These are phyloP conservation scores for Moricandia moricandioides DNA, from an alignment of 345 rosid species.

Conservation along the genomic window DNA sequence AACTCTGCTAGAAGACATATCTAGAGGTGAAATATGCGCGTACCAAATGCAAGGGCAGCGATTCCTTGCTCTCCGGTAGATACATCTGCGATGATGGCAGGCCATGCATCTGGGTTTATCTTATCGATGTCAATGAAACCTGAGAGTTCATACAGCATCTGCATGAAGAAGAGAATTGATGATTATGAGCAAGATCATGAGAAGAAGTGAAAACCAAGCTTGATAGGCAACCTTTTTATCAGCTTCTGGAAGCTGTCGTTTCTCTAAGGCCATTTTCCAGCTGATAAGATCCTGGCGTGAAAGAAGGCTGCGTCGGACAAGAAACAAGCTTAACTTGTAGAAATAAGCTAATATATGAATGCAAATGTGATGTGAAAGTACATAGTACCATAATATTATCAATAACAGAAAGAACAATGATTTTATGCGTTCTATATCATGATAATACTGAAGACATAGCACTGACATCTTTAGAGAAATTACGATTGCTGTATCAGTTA, in stretches of 20 bases:
- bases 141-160: constrained; percentile 68
- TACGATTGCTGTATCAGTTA: neutral
- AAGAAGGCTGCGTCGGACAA: constrained; percentile 56
- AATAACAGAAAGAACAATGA: neutral
- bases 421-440: neutral
- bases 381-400: constrained; percentile 1
- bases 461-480: neutral
- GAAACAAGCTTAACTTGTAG: constrained; percentile 11
- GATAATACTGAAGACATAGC: neutral
- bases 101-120: constrained; percentile 90
- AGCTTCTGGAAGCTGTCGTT: constrained; percentile 83
- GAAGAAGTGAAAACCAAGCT: neutral
- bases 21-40: constrained; percentile 29
- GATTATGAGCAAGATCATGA: constrained; percentile 2
- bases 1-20: constrained; percentile 10
- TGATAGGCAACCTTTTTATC: constrained; percentile 60
- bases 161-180: constrained; percentile 22
- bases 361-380: neutral
- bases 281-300: constrained; percentile 95
- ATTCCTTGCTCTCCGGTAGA: constrained; percentile 90
- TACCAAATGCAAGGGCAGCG: constrained; percentile 89
- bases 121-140: constrained; percentile 85
- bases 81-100: constrained; percentile 83
- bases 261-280: constrained; percentile 98
- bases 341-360: constrained; percentile 5